These are phyloP conservation scores for Ogataea hybrid DNA, from an alignment of 1,139 yeast genomes.

Conservation along the genomic window DNA sequence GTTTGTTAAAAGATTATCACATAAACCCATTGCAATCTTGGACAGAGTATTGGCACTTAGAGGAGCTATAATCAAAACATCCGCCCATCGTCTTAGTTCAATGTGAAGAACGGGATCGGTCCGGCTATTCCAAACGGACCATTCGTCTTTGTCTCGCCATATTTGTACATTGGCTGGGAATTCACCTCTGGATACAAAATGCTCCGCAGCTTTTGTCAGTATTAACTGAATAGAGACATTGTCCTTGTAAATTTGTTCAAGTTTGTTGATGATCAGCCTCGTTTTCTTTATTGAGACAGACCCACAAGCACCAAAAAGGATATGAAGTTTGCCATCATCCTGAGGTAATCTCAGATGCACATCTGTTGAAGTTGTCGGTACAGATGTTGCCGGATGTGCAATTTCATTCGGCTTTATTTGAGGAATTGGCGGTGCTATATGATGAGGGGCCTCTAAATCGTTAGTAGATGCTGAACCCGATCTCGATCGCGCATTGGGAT, in stretches of 20 bases:
- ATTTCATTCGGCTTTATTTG: slow-evolving; percentile 4
- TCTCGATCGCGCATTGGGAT: slow-evolving; percentile 36
- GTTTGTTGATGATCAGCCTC: slow-evolving; percentile 67
- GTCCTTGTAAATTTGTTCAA: slow-evolving; percentile 75
- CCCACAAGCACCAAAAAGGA: slow-evolving; percentile 88
- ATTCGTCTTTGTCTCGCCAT: slow-evolving; percentile 91
- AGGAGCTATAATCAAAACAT: slow-evolving; percentile 84
- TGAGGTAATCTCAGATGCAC: slow-evolving; percentile 82
- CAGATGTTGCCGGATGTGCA: slow-evolving; percentile 2
- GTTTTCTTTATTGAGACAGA: slow-evolving; percentile 78
- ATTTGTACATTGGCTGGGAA: slow-evolving; percentile 63
- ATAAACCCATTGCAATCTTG: slow-evolving; percentile 85
- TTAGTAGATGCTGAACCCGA: slow-evolving; percentile 39
- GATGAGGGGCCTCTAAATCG: slow-evolving; percentile 27
- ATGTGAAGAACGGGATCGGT: slow-evolving; percentile 92
- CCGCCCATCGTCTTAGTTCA: slow-evolving; percentile 95
- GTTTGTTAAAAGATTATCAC: slow-evolving; percentile 84
- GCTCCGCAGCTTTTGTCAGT: slow-evolving; percentile 78
- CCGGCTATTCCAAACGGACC: slow-evolving; percentile 83
- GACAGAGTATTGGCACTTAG: slow-evolving; percentile 87
- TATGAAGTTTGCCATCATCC: slow-evolving; percentile 88
- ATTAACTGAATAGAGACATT: slow-evolving; percentile 78
- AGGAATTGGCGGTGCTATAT: slow-evolving; percentile 6
- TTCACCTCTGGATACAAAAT: slow-evolving; percentile 62
- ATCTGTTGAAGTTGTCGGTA: slow-evolving; percentile 30